Percentiles rank a stretch among this genome's conserved stretches.
Evolutionary conservation across 108 stramenopile species (phyloP).

Genomic region (Fistulifera solaris): DNA sequence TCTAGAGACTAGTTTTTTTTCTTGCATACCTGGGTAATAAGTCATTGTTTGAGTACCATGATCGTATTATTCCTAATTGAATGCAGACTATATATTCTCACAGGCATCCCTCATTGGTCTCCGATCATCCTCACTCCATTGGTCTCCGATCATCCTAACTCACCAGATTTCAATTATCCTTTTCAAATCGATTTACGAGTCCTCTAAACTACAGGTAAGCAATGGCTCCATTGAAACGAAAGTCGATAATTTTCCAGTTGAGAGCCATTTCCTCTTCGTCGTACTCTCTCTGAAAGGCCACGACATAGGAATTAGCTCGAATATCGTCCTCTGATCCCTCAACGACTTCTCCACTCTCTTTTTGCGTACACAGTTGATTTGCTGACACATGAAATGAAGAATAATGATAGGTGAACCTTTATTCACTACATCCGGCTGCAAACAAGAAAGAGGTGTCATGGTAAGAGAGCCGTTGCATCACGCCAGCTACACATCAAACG

Average conservation of each 20-base stretch:
- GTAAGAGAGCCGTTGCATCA: too few relatives aligned
- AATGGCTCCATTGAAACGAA: slow-evolving; percentile 54
- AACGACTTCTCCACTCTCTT: slow-evolving; percentile 80
- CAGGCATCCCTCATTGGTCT: too few relatives aligned
- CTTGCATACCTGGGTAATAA: too few relatives aligned
- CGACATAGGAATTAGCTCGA: slow-evolving; percentile 90
- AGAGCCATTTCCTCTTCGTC: slow-evolving; percentile 83
- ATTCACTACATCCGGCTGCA: slow-evolving; percentile 60
- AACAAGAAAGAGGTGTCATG: slow-evolving; percentile 1
- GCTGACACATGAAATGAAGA: slow-evolving; percentile 95
- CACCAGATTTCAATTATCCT: too few relatives aligned
- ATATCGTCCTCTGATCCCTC: slow-evolving; percentile 90
- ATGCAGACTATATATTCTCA: too few relatives aligned
- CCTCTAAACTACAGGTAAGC: slow-evolving; percentile 34
- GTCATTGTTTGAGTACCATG: too few relatives aligned
- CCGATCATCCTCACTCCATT: too few relatives aligned
- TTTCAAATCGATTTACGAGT: too few relatives aligned
- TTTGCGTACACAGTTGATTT: slow-evolving; percentile 96
- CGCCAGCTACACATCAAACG: slow-evolving; percentile 2
- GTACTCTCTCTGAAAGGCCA: slow-evolving; percentile 93
- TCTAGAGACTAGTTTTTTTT: too few relatives aligned
- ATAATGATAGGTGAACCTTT: slow-evolving; percentile 87
- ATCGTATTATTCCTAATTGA: too few relatives aligned
- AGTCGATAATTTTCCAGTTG: slow-evolving; percentile 89
- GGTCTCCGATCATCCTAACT: too few relatives aligned